Percentiles rank a stretch among this genome's conserved stretches.
These are phyloP conservation scores for Hypoxylon sp. DNA, from an alignment of 2,329 filamentous ascomycete genomes.

Conservation along the genomic window DNA sequence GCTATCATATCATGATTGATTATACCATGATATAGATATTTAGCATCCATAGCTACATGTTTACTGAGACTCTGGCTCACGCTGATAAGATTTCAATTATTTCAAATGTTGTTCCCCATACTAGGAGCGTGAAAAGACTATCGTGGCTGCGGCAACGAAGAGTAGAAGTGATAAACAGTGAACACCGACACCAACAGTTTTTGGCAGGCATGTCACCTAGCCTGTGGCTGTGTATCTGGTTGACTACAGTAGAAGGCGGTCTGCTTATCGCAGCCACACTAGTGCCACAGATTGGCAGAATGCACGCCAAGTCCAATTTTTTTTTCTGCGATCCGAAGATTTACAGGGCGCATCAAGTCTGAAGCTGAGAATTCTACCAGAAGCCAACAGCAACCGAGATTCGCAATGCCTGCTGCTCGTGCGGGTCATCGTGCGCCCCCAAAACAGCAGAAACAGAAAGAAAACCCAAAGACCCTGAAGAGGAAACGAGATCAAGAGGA, in stretches of 20 bases:
- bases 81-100: neutral
- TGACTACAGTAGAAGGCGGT: conserved; percentile 40
- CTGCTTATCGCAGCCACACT: conserved; percentile 30
- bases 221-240: neutral
- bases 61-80: neutral
- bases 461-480: conserved; percentile 57
- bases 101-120: neutral
- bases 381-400: conserved; percentile 12
- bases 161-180: no score
- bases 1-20: neutral
- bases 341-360: conserved; percentile 16
- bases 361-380: neutral
- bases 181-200: neutral
- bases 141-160: neutral
- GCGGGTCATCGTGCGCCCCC: conserved; percentile 43
- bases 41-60: neutral
- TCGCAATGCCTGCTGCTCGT: conserved; percentile 49
- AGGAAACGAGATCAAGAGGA: conserved; percentile 61
- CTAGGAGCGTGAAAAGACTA: neutral
- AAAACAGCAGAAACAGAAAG: conserved; percentile 50
- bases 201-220: no score
- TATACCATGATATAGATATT: neutral
- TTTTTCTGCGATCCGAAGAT: conserved; percentile 37
- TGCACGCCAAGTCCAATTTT: conserved; percentile 47
- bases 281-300: conserved; percentile 44